Base-by-base conservation (phyloP, 75 land plant genomes). In the Selaginella tamariscina region DNA sequence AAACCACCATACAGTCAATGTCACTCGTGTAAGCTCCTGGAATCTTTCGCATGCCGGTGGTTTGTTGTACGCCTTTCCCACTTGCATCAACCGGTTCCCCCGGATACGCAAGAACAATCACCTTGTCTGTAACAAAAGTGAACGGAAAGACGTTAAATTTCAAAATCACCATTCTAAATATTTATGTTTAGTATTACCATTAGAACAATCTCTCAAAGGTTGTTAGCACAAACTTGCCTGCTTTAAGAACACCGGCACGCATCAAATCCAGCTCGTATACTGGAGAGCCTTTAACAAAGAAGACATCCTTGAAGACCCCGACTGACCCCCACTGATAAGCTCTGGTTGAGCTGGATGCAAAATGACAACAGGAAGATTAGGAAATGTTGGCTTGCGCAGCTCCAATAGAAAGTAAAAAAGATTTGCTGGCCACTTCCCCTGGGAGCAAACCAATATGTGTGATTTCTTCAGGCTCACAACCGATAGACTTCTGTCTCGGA, bases 201-300 rank as follows among this genome's bases (percentile, higher is more conserved):
- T 18, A 22, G 1, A 31, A 2, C n/a, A 29, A 29, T 29, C 30
- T 2, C 21, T 27, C 23, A 65, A 65, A 2, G 23, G 66, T 5
- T 1, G 21, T 5, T 29, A 1, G 31, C 33, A 55, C 23, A 21
- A 2, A 49, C 71, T 1, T 54, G 68, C 75, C 75, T 74, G 75
- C 75, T 27, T 74, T 71, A 69, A 74, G 72, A 33, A 74, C 49
- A 1, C 75, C 75, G 24, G 70, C 72, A 27, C 71, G 75, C 73
- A 74, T 68, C 23, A 74, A 64, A 39, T 74, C 75, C 27, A 74
- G 65, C 27, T 74, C 75, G 39, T 60, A 62, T 13, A 63, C 28
- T 22, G 75, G 73, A 20, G 65, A 68, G 32, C 75, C 75, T 33
- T 69, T 68, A 31, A 74, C 62, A 28, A 74, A 74, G 71, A 33